A percentile compares a stretch with the other conserved stretches of the same genome.
These are phyloP conservation scores for Fusarium vanettenii DNA, from an alignment of 2,329 filamentous ascomycete species.

Conservation along the genomic window DNA sequence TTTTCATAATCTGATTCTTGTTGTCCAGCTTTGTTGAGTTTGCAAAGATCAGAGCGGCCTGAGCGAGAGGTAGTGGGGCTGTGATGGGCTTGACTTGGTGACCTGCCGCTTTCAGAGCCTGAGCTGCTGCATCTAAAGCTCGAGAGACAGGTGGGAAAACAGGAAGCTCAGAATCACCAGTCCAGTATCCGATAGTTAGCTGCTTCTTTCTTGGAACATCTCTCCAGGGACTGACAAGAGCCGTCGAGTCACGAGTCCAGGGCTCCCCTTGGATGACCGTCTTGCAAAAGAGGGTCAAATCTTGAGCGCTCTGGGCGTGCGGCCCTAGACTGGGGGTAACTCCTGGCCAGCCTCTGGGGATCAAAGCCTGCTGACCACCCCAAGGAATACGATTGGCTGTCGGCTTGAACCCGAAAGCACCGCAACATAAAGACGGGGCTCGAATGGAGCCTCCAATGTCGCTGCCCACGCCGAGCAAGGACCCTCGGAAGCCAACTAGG, in stretches of 20 bases:
- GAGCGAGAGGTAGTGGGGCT: background rate
- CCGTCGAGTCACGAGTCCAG: background rate
- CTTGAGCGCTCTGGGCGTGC: background rate
- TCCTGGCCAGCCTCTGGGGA: background rate
- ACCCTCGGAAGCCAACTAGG: background rate
- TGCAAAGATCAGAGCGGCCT: background rate
- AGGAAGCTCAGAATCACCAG: background rate
- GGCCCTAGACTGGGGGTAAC: background rate
- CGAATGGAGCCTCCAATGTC: background rate
- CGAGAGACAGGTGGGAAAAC: background rate
- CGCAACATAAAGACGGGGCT: background rate
- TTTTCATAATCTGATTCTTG: background rate
- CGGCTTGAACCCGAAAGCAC: background rate
- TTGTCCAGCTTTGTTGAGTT: background rate
- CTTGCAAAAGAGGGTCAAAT: background rate
- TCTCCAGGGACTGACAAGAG: background rate
- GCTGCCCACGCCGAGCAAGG: background rate
- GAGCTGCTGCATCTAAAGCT: background rate
- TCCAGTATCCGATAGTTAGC: background rate
- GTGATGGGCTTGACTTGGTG: background rate
- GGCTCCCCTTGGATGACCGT: background rate
- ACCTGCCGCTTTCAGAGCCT: background rate
- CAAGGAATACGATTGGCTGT: background rate
- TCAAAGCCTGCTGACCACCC: background rate
- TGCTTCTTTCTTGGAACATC: background rate